Conservation (phyloP, 257 asterid genomes). For the Catharanthus roseus region DNA sequence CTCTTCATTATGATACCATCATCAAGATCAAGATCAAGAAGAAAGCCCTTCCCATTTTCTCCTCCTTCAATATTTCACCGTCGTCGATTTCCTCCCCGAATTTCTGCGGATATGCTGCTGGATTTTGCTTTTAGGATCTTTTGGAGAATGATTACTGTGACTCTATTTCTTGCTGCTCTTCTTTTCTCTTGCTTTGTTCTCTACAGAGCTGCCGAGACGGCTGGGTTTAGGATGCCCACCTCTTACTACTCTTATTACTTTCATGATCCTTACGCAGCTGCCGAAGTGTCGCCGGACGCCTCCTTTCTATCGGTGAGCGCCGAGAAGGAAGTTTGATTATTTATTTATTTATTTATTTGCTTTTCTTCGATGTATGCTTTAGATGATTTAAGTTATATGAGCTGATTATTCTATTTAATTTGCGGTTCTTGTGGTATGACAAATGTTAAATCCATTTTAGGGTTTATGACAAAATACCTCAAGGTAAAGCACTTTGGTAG, state of each 20-base stretch:
- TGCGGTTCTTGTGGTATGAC: neutral
- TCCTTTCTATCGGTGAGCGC: slow-evolving; percentile 14
- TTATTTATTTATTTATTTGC: neutral
- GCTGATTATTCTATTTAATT: no score
- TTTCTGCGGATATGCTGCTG: neutral
- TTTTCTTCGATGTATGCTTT: neutral
- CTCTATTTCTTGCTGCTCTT: slow-evolving; percentile 16
- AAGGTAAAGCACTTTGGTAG: no score
- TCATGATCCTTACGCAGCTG: neutral
- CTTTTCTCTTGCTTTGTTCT: slow-evolving; percentile 24
- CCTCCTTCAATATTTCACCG: neutral
- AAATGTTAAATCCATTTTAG: neutral
- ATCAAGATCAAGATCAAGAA: neutral
- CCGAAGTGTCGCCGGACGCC: neutral
- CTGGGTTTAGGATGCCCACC: slow-evolving; percentile 16
- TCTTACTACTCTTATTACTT: slow-evolving; percentile 1
- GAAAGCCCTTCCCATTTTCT: neutral
- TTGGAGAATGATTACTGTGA: slow-evolving; percentile 9
- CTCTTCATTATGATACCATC: neutral
- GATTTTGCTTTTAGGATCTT: slow-evolving; percentile 1
- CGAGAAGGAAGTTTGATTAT: neutral
- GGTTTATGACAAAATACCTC: no score
- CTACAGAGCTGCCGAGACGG: slow-evolving; percentile 24
- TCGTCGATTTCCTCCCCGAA: neutral
- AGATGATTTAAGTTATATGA: neutral